These are phyloP conservation scores for Boletus sensibilis DNA, from an alignment of 768 basidiomycete species.

Conservation along the genomic window DNA sequence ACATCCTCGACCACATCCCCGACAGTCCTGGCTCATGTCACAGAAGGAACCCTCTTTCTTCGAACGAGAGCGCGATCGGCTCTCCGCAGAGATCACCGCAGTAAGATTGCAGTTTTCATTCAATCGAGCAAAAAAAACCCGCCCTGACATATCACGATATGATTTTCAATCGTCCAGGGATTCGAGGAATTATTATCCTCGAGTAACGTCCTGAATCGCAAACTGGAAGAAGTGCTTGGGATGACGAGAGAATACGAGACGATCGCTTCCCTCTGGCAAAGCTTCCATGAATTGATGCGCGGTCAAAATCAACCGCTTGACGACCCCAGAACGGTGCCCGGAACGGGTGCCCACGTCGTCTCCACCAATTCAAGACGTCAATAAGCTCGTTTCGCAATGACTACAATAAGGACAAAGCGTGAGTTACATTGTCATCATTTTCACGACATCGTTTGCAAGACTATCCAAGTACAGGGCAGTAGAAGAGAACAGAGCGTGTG, in stretches of 20 bases:
- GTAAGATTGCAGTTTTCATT: slow-evolving; percentile 41
- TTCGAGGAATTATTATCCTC: slow-evolving; percentile 87
- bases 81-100: slow-evolving; percentile 70
- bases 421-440: slow-evolving; percentile 21
- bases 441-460: slow-evolving; percentile 26
- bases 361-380: slow-evolving; percentile 29
- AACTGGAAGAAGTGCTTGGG: slow-evolving; percentile 87
- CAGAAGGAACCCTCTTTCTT: slow-evolving; percentile 59
- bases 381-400: slow-evolving; percentile 6
- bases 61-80: slow-evolving; percentile 73
- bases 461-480: slow-evolving; percentile 41
- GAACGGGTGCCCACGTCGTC: slow-evolving; percentile 70
- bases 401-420: slow-evolving; percentile 12
- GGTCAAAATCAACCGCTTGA: slow-evolving; percentile 38
- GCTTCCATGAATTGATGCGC: slow-evolving; percentile 77
- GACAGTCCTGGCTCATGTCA: slow-evolving; percentile 16
- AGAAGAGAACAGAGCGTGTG: slow-evolving; percentile 25
- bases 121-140: neutral
- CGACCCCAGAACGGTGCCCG: slow-evolving; percentile 46
- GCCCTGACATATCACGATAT: too few relatives aligned
- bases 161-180: slow-evolving; percentile 47
- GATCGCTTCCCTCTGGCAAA: slow-evolving; percentile 81
- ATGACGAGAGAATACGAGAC: slow-evolving; percentile 93
- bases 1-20: too few relatives aligned
- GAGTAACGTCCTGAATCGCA: slow-evolving; percentile 84